Conservation (phyloP, 1,284 basidiomycete genomes). For the Inonotus hispidus region DNA sequence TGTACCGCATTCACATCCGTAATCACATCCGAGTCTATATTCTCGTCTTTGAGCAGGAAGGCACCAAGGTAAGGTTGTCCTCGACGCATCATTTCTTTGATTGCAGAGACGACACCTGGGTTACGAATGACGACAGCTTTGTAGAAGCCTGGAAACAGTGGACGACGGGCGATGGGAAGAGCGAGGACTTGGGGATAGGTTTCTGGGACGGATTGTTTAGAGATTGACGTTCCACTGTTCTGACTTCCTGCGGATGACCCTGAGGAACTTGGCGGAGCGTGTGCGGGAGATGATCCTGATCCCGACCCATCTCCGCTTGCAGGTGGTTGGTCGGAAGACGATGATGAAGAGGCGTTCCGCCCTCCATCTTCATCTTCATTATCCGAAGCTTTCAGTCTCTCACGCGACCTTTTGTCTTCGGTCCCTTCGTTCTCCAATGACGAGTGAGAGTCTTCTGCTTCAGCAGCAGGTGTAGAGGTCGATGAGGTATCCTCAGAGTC, state of each 20-base stretch:
- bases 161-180: conserved; percentile 91
- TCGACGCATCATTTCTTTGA: conserved; percentile 94
- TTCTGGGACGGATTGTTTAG: conserved; percentile 82
- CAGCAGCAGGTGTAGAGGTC: not conserved
- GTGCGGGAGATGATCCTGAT: conserved; percentile 21
- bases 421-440: conserved; percentile 1
- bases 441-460: conserved; percentile 17
- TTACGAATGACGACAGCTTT: conserved; percentile 93
- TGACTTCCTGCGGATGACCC: conserved; percentile 7
- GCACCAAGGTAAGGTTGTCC: conserved; percentile 98
- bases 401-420: conserved; percentile 7
- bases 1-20: conserved; percentile 87
- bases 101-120: conserved; percentile 87
- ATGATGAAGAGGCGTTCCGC: conserved; percentile 22
- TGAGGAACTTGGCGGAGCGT: conserved; percentile 25
- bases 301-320: conserved; percentile 20
- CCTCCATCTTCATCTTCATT: conserved; percentile 22
- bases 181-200: conserved; percentile 93
- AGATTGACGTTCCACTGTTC: conserved; percentile 50
- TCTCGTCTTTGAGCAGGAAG: conserved; percentile 94
- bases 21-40: conserved; percentile 91
- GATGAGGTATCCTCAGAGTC: not conserved
- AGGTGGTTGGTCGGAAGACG: conserved; percentile 26
- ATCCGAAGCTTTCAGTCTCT: conserved; percentile 20
- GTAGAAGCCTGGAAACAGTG: conserved; percentile 97